These are phyloP conservation scores for Spergularia marina DNA, from an alignment of 148 eudicot genomes.

Conservation along the genomic window DNA sequence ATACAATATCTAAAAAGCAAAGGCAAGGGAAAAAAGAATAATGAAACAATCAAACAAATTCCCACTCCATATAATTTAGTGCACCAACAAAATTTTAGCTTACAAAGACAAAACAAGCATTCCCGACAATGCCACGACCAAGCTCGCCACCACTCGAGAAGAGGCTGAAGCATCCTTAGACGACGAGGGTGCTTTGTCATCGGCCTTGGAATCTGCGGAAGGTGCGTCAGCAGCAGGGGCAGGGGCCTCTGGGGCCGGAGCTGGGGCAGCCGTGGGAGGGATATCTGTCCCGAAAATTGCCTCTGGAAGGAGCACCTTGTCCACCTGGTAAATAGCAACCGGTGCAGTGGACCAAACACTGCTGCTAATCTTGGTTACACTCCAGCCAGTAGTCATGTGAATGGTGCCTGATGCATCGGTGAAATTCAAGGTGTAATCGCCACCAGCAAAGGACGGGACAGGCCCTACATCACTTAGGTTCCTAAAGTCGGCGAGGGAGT, in stretches of 20 bases:
- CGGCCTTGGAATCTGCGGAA: slow-evolving; percentile 20
- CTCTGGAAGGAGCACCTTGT: slow-evolving; percentile 78
- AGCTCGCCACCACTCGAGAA: slow-evolving; percentile 28
- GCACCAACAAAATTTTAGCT: slow-evolving; percentile 12
- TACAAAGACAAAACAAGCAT: slow-evolving; percentile 41
- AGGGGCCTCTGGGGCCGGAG: slow-evolving; percentile 56
- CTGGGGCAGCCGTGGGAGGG: slow-evolving; percentile 85
- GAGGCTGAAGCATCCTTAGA: slow-evolving; percentile 37
- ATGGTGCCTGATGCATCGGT: slow-evolving; percentile 61
- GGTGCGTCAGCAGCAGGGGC: slow-evolving; percentile 55
- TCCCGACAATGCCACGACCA: slow-evolving; percentile 41
- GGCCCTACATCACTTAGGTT: slow-evolving; percentile 57
- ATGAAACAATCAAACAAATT: slow-evolving; percentile 35
- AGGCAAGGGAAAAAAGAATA: slow-evolving; percentile 17
- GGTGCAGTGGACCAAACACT: slow-evolving; percentile 65
- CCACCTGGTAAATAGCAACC: slow-evolving; percentile 66
- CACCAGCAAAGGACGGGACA: slow-evolving; percentile 65
- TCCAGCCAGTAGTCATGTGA: slow-evolving; percentile 63
- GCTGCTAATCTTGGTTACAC: slow-evolving; percentile 62
- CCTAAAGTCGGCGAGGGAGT: slow-evolving; percentile 68
- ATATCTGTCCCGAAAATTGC: slow-evolving; percentile 86
- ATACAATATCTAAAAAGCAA: slow-evolving; percentile 11
- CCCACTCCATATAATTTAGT: slow-evolving; percentile 32
- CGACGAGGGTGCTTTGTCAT: slow-evolving; percentile 26
- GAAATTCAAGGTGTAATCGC: slow-evolving; percentile 55